These are phyloP conservation scores for Acanthamoeba royreba DNA, from an alignment of 208 protist species.

Conservation along the genomic window DNA sequence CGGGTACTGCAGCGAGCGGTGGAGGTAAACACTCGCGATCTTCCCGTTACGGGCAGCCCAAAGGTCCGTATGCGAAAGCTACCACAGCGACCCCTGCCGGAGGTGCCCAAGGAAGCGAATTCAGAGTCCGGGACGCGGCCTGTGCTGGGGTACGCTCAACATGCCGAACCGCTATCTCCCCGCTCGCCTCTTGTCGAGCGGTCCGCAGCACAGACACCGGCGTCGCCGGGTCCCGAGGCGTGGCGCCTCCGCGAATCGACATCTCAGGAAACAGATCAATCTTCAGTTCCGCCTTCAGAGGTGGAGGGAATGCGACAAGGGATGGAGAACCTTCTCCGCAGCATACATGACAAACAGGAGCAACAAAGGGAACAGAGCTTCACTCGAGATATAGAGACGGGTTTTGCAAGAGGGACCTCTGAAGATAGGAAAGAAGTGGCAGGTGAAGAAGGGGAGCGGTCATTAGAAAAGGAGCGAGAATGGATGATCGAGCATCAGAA, in stretches of 20 bases:
- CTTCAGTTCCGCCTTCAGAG: background rate
- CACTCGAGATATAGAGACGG: background rate
- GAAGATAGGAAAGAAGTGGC: background rate
- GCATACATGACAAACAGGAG: background rate
- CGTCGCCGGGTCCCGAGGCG: background rate
- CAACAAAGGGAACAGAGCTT: background rate
- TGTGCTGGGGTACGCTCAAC: background rate
- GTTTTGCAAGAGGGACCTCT: background rate
- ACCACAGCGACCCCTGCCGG: too few species aligned
- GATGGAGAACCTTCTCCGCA: background rate
- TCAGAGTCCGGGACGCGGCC: background rate
- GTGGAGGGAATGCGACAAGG: background rate
- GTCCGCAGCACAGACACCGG: background rate
- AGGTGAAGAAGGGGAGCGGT: too few species aligned
- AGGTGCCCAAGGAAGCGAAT: background rate
- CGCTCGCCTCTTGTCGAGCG: background rate
- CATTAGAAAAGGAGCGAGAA: background rate
- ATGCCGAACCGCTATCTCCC: too few species aligned
- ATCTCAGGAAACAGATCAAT: background rate
- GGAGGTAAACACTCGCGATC: background rate
- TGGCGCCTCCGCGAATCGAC: background rate
- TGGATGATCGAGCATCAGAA: background rate
- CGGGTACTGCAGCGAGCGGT: background rate
- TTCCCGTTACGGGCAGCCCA: background rate
- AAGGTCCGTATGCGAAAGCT: background rate